Evolutionary conservation across 305 asterid species (phyloP).

Genomic region (Andrographis paniculata): DNA sequence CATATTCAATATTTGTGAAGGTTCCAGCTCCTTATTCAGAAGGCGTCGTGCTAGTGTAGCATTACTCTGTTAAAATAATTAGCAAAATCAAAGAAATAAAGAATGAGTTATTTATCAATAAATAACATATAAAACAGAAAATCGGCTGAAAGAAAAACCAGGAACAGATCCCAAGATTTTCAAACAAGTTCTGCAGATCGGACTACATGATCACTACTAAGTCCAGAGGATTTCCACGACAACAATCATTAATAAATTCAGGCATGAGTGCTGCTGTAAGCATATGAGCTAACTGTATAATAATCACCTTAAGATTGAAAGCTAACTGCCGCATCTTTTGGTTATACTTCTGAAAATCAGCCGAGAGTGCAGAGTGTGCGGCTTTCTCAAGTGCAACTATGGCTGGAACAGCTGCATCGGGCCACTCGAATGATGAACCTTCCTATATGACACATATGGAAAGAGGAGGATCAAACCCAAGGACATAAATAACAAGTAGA

Average conservation of each 20-base stretch:
- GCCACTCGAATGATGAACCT: conserved; percentile 47
- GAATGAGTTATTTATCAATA: not conserved
- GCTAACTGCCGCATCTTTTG: conserved; percentile 74
- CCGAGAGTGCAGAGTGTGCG: conserved; percentile 48
- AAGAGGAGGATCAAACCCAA: too few relatives aligned
- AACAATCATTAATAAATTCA: too few relatives aligned
- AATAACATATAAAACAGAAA: too few relatives aligned
- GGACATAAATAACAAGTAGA: too few relatives aligned
- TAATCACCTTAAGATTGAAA: conserved; percentile 67
- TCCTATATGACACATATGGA: conserved; percentile 28
- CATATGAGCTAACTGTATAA: not conserved
- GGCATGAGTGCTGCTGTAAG: too few relatives aligned
- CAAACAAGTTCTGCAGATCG: not conserved
- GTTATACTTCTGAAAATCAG: conserved; percentile 63
- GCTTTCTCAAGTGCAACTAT: conserved; percentile 70
- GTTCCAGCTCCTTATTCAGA: conserved; percentile 72
- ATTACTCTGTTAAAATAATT: conserved; percentile 41
- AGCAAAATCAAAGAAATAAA: conserved; percentile 8
- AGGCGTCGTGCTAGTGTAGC: conserved; percentile 53
- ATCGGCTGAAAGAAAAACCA: not conserved
- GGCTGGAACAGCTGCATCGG: conserved; percentile 62
- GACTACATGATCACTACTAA: not conserved
- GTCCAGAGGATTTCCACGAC: not conserved
- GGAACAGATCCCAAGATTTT: not conserved
- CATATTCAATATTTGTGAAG: conserved; percentile 65